Evolutionary conservation across 1,139 yeast species (phyloP).

Genomic region (Pichia cactophila): DNA sequence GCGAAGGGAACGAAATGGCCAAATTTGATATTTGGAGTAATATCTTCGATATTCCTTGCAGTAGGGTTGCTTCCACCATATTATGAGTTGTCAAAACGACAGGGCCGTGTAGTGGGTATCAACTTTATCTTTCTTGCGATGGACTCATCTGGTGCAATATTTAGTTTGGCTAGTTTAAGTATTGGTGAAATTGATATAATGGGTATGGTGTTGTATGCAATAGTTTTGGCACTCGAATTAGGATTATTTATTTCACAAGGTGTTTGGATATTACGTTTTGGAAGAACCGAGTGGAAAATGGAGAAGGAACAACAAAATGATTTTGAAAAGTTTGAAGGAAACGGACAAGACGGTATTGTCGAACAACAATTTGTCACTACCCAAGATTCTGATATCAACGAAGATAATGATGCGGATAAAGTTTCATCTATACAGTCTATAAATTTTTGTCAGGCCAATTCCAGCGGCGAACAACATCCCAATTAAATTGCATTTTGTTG

Average conservation of each 20-base stretch:
- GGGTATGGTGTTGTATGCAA: conserved; percentile 47
- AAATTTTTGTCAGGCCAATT: conserved; percentile 21
- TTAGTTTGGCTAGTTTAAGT: conserved; percentile 42
- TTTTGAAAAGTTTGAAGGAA: not conserved
- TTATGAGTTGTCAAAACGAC: conserved; percentile 68
- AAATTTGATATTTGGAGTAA: conserved; percentile 44
- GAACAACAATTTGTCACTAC: not conserved
- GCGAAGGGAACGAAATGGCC: conserved; percentile 46
- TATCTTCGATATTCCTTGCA: conserved; percentile 71
- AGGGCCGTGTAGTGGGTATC: conserved; percentile 65
- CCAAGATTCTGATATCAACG: not conserved
- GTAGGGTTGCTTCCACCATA: conserved; percentile 84
- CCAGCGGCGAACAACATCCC: conserved; percentile 26
- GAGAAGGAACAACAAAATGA: not conserved
- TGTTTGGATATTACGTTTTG: conserved; percentile 40
- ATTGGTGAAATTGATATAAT: conserved; percentile 44
- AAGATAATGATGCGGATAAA: not conserved
- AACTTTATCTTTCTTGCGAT: conserved; percentile 43
- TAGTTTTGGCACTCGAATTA: conserved; percentile 42
- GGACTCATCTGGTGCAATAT: conserved; percentile 48
- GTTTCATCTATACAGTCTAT: not conserved
- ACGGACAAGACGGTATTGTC: not conserved
- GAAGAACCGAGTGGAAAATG: conserved; percentile 9
- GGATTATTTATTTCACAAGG: conserved; percentile 43
- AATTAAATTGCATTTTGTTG: conserved; percentile 19